Percentiles rank a stretch among this genome's conserved stretches.
These are phyloP conservation scores for Fusarium neocosmosporiellum DNA, from an alignment of 2,329 filamentous ascomycete genomes.

Conservation along the genomic window DNA sequence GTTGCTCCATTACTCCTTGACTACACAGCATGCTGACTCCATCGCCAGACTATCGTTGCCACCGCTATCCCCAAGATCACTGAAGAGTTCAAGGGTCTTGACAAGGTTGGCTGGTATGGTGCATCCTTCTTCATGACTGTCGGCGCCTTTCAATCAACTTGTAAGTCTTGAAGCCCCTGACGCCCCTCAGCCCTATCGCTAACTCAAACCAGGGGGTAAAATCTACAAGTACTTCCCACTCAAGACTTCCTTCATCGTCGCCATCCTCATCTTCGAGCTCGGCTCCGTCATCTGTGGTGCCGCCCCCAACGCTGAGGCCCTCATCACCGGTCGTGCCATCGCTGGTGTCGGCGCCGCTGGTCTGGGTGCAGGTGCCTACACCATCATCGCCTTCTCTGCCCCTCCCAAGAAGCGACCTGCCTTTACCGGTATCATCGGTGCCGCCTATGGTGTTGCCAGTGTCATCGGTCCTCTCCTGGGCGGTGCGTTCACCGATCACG, in stretches of 20 bases:
- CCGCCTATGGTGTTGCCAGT: slow-evolving; percentile 50
- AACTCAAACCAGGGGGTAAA: slow-evolving; percentile 55
- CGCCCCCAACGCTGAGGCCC: slow-evolving; percentile 57
- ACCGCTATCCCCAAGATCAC: slow-evolving; percentile 69
- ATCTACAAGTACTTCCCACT: slow-evolving; percentile 64
- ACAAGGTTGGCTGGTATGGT: slow-evolving; percentile 70
- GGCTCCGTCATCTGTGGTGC: slow-evolving; percentile 64
- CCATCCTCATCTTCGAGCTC: slow-evolving; percentile 64
- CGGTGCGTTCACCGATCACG: slow-evolving; percentile 52
- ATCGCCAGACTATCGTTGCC: slow-evolving; percentile 62
- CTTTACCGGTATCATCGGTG: slow-evolving; percentile 53
- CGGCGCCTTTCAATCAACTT: slow-evolving; percentile 57
- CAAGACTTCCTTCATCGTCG: slow-evolving; percentile 59
- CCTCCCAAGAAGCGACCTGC: slow-evolving; percentile 49
- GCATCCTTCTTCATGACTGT: slow-evolving; percentile 64
- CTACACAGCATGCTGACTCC: slow-evolving; percentile 3
- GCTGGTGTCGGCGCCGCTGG: slow-evolving; percentile 61
- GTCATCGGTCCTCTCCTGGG: slow-evolving; percentile 53
- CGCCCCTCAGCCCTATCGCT: slow-evolving; percentile 5
- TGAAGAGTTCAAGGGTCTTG: slow-evolving; percentile 61
- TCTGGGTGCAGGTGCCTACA: slow-evolving; percentile 60
- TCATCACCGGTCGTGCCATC: slow-evolving; percentile 64
- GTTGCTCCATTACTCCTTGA: slow-evolving; percentile 19
- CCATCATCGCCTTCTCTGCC: slow-evolving; percentile 59
- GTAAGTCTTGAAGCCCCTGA: slow-evolving; percentile 42